Conservation (phyloP, 495 filamentous ascomycete genomes). For the Aspergillus asperescens region DNA sequence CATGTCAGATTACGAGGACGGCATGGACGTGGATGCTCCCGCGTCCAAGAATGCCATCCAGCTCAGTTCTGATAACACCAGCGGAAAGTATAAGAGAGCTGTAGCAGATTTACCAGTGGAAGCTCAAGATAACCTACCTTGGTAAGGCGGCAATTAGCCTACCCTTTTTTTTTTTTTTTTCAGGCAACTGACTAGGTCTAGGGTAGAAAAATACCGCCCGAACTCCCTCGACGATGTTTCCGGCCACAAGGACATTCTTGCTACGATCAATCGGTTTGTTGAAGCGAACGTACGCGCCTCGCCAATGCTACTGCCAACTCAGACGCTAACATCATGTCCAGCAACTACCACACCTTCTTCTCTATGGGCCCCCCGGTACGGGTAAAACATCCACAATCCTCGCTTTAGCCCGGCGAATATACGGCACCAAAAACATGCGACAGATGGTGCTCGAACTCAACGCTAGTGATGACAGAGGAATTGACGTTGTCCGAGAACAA, state of each 20-base stretch:
- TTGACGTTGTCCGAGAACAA: conserved; percentile 97
- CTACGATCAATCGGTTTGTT: conserved; percentile 95
- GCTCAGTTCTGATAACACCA: conserved; percentile 52
- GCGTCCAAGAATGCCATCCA: conserved; percentile 49
- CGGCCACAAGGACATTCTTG: conserved; percentile 95
- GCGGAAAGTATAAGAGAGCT: conserved; percentile 80
- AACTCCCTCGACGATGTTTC: conserved; percentile 85
- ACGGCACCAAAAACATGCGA: conserved; percentile 84
- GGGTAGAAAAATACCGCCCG: conserved; percentile 99
- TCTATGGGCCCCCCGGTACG: conserved; percentile 95
- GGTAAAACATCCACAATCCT: conserved; percentile 97
- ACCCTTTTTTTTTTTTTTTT: neutral
- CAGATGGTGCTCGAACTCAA: conserved; percentile 99
- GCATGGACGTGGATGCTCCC: conserved; percentile 75
- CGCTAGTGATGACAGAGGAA: conserved; percentile 93
- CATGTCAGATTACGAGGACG: conserved; percentile 92
- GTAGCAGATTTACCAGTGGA: conserved; percentile 90
- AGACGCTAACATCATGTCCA: conserved; percentile 22
- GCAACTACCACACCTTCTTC: conserved; percentile 90
- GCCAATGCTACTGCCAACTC: neutral
- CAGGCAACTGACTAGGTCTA: conserved; percentile 28
- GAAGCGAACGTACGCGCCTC: conserved; percentile 63
- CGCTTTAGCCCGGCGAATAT: conserved; percentile 83
- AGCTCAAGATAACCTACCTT: conserved; percentile 91
- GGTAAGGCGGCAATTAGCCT: conserved; percentile 45